Conservation (phyloP, 2,329 filamentous ascomycete species). For the Fusarium nematophilum region DNA sequence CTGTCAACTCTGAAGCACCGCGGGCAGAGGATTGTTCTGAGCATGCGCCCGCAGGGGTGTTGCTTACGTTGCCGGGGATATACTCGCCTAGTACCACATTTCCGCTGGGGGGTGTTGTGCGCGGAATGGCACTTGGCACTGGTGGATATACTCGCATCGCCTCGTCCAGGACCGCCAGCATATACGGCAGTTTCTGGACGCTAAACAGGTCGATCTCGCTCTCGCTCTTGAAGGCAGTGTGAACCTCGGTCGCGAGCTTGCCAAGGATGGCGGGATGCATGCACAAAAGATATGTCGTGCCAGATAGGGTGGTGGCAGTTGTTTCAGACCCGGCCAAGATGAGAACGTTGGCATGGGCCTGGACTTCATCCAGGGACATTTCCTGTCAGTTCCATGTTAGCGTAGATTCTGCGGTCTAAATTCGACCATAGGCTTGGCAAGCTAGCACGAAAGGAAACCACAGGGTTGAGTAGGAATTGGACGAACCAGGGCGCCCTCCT, state of each 20-base stretch:
- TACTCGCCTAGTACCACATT: no score
- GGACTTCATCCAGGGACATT: no score
- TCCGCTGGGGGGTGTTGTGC: neutral
- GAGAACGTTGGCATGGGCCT: conserved; percentile 22
- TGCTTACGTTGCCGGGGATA: no score
- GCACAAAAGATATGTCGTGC: conserved; percentile 43
- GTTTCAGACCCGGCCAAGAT: conserved; percentile 49
- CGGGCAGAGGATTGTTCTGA: no score
- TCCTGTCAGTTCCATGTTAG: no score
- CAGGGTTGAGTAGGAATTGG: no score
- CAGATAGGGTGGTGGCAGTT: conserved; percentile 46
- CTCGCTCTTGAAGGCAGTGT: conserved; percentile 11
- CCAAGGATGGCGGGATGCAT: conserved; percentile 44
- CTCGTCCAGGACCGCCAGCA: conserved; percentile 16
- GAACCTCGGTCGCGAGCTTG: conserved; percentile 51
- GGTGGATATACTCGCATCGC: conserved; percentile 19
- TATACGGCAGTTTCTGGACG: conserved; percentile 18
- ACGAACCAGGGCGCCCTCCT: no score
- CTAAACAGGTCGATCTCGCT: conserved; percentile 23
- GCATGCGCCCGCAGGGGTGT: no score
- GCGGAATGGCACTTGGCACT: neutral
- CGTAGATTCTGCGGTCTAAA: no score
- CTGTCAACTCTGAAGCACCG: no score
- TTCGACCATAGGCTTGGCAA: no score
- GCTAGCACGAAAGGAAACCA: no score